These are phyloP conservation scores for Hyphopichia homilentoma DNA, from an alignment of 805 yeast species.

Conservation along the genomic window DNA sequence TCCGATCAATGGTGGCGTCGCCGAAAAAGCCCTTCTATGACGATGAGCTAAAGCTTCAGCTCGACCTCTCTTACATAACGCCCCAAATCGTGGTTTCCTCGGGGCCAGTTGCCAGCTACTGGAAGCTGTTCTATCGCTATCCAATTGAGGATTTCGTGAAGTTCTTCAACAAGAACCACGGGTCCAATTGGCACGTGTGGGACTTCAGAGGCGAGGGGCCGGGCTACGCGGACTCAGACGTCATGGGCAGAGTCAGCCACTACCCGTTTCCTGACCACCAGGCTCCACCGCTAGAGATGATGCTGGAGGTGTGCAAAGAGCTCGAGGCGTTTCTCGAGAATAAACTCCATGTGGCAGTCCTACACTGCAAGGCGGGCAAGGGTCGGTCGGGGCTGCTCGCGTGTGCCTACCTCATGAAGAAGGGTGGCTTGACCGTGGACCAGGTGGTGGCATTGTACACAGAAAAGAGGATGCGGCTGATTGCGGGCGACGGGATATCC, in stretches of 20 bases:
- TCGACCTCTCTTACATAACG: slow-evolving; percentile 69
- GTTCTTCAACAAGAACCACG: slow-evolving; percentile 46
- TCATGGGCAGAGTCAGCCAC: slow-evolving; percentile 28
- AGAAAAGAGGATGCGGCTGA: slow-evolving; percentile 49
- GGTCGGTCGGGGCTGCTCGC: slow-evolving; percentile 83
- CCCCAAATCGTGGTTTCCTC: slow-evolving; percentile 69
- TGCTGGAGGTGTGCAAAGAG: slow-evolving; percentile 42
- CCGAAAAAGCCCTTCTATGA: slow-evolving; percentile 20
- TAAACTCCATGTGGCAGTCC: slow-evolving; percentile 50
- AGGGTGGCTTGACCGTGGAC: slow-evolving; percentile 19
- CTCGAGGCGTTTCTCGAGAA: slow-evolving; percentile 41
- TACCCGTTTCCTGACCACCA: slow-evolving; percentile 75
- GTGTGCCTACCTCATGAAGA: slow-evolving; percentile 58
- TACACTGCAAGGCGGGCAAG: slow-evolving; percentile 90
- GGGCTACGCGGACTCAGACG: slow-evolving; percentile 38
- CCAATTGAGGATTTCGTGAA: slow-evolving; percentile 47
- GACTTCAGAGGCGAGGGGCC: slow-evolving; percentile 62
- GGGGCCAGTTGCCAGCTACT: slow-evolving; percentile 55
- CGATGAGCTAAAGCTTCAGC: slow-evolving; percentile 19
- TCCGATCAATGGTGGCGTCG: slow-evolving; percentile 13
- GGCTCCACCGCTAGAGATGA: slow-evolving; percentile 60
- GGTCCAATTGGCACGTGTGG: slow-evolving; percentile 65
- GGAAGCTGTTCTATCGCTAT: slow-evolving; percentile 48
- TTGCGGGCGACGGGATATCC: slow-evolving; percentile 65
- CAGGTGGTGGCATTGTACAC: slow-evolving; percentile 55